Evolutionary conservation across 371 early-diverging fungal genomes (phyloP).

Genomic region (Apophysomyces elegans): DNA sequence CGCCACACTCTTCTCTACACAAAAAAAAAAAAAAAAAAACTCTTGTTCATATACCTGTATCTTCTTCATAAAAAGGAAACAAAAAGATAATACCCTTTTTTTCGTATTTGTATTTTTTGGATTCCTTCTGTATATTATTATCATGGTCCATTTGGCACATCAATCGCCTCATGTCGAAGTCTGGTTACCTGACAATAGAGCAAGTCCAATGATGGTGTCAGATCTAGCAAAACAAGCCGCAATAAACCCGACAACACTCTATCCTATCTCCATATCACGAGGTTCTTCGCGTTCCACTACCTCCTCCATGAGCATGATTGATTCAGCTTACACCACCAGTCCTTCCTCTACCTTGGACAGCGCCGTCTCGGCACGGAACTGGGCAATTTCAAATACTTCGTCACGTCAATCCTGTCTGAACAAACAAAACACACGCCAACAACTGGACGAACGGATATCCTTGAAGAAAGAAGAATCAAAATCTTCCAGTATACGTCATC

Average conservation of each 20-base stretch:
- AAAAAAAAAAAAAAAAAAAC: constrained; percentile 1
- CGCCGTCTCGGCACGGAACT: constrained; percentile 9
- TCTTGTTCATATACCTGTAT: background rate
- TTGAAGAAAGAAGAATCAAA: background rate
- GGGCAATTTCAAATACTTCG: constrained; percentile 1
- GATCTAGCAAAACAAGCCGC: constrained; percentile 30
- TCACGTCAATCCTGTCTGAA: background rate
- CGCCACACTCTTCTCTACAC: too few species aligned
- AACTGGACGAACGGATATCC: constrained; percentile 13
- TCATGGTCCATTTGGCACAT: constrained; percentile 4
- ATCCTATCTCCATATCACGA: constrained; percentile 16
- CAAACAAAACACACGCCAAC: constrained; percentile 1
- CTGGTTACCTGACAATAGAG: constrained; percentile 28
- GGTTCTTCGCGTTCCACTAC: constrained; percentile 15
- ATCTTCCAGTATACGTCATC: constrained; percentile 20
- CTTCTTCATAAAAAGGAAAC: background rate
- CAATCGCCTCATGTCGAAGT: constrained; percentile 21
- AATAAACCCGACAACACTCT: constrained; percentile 10
- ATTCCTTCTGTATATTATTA: background rate
- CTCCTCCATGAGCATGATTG: constrained; percentile 13
- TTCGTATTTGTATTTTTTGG: background rate
- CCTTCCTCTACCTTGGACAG: constrained; percentile 25
- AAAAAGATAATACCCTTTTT: background rate
- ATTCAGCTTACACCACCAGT: constrained; percentile 29
- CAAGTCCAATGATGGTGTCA: constrained; percentile 19